Conservation (phyloP, 1,284 basidiomycete genomes). For the Xerocomus amazonicus region DNA sequence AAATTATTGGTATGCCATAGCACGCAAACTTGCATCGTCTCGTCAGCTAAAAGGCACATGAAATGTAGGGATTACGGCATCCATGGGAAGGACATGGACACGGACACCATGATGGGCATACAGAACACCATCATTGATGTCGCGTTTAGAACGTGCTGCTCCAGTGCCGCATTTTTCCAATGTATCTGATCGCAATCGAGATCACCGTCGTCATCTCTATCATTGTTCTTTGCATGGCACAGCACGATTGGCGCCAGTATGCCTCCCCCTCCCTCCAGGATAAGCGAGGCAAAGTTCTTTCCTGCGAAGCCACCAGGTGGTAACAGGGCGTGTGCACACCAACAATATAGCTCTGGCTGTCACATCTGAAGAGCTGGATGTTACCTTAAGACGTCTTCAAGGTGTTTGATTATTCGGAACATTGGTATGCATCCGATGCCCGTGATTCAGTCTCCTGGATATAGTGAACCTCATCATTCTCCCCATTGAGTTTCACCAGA, state of each 20-base stretch:
- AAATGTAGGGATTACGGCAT: conserved; percentile 48
- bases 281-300: no score
- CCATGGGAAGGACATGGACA: conserved; percentile 55
- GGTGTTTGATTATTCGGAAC: no score
- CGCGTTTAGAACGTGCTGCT: conserved; percentile 14
- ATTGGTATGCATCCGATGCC: neutral
- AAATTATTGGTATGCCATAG: conserved; percentile 58
- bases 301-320: neutral
- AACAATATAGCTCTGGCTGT: no score
- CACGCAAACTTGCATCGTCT: neutral
- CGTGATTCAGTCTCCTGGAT: neutral
- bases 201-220: neutral
- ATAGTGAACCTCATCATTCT: neutral
- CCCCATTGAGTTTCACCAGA: neutral
- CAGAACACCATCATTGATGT: conserved; percentile 27
- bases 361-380: no score
- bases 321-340: neutral
- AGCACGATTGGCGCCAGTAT: no score
- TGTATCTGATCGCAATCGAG: conserved; percentile 14
- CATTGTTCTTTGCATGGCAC: neutral
- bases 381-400: no score
- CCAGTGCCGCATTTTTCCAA: neutral
- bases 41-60: neutral
- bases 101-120: conserved; percentile 36
- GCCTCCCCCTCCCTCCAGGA: no score